These are phyloP conservation scores for Diaporthe citrichinensis DNA, from an alignment of 2,329 filamentous ascomycete species.

Conservation along the genomic window DNA sequence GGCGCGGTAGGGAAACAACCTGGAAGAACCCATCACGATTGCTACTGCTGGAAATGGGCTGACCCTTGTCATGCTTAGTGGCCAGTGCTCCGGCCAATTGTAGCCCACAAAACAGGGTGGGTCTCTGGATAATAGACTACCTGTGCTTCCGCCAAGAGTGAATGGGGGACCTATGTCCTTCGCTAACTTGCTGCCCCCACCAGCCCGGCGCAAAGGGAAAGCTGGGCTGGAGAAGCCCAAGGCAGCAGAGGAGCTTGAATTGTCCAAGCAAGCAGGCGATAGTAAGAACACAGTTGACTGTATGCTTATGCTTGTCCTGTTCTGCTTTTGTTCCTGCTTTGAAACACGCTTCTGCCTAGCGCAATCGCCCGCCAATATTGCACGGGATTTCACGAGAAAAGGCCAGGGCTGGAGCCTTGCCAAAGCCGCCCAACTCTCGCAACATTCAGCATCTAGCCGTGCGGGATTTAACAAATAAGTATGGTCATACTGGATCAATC, in stretches of 20 bases:
- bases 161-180: background rate
- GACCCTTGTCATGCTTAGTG: slow-evolving; percentile 24
- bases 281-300: background rate
- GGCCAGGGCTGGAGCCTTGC: slow-evolving; percentile 7
- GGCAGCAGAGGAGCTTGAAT: background rate
- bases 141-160: fast-evolving
- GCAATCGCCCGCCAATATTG: background rate
- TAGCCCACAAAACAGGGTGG: background rate
- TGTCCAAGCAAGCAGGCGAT: background rate
- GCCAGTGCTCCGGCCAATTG: slow-evolving; percentile 35
- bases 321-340: background rate
- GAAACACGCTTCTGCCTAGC: background rate
- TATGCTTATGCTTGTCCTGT: background rate
- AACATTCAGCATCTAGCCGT: background rate
- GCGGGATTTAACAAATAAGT: background rate
- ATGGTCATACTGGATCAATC: background rate
- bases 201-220: background rate
- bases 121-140: background rate
- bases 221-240: slow-evolving; percentile 13
- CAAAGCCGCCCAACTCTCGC: background rate
- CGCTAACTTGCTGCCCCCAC: background rate
- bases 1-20: slow-evolving; percentile 31
- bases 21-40: slow-evolving; percentile 37
- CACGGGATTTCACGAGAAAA: background rate
- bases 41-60: slow-evolving; percentile 35